Evolutionary conservation across 805 yeast genomes (phyloP), one percentile per base, ranked within the genome.

Genomic region (Kazachstania bromeliacearum): DNA sequence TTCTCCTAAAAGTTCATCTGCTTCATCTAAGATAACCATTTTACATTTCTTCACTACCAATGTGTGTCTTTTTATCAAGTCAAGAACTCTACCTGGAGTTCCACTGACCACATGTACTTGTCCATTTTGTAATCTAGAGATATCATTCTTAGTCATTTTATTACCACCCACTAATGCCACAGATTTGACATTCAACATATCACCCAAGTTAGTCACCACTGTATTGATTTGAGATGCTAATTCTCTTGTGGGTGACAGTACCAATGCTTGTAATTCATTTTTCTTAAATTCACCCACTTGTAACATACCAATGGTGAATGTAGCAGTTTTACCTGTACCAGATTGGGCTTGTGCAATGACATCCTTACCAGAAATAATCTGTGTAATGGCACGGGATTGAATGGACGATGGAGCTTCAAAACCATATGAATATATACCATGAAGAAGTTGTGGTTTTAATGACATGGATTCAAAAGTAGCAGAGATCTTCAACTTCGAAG

Each of bases 261-360:
- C 80, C 45, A 92, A 68, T 28, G 95, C 96, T 66, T 92, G 97
- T 42, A 85, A 72, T 45, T 82, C 83, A 55, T 77, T 72, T 44
- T 74, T 65, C 44, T 70, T 73, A 39, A 79, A 68, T 50, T 89
- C 95, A 37, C 92, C 73, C 45, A 75, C 83, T 64, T 92, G 94
- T 46, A 92, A 68, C 71, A 87, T 83, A 18, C 95, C 89, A 48
- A 92, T 89, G 36, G 96, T 73, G 66, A 92, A 92, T n/a, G 98
- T 92, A 34, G 97, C 98, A 2, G 98, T 92, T 64, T 92, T 92
- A 64, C 98, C 98, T 17, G 98, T 92, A 59, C 98, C 98, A 7
- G 96, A 85, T 63, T 92, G 98, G 28, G 98, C 97, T 66, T 92
- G 98, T 33, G 97, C 97, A 42, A 92, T 78, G 26, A 87, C 88